Base-by-base conservation (phyloP, 495 filamentous ascomycete species). In the Bryoglossum gracile region DNA sequence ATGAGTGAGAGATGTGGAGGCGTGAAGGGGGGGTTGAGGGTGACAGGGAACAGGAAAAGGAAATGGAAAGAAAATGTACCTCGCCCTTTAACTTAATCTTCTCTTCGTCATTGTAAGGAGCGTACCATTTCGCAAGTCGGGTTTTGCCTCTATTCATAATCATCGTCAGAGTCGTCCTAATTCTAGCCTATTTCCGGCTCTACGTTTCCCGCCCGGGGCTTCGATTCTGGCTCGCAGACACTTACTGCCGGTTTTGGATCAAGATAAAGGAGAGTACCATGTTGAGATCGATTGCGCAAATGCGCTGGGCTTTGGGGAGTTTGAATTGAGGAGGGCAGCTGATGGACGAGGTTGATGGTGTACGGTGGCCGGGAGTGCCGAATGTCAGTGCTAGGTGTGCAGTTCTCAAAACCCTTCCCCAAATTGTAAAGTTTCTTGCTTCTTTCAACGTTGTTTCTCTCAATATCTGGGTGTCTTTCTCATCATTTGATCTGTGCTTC, bases 61-160 rank as follows among this genome's bases (percentile, higher is more conserved):
- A 49, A 26, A 46, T 24, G 16, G 33, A 22, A 36, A 46, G 19
- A 22, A 24, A 24, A 53, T 58, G 22, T 63, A 80, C 77, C 67
- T 94, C 88, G 73, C 88, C 88, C 63, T 98, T 97, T 48, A 98
- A 72, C 65, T 91, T 92, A 58, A 95, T 82, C 73, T 95, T 95
- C 64, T 95, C 88, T 65, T 94, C 89, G 72, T 95, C 89, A 70
- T 80, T 90, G 76, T 96, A 96, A 35, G 92, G 90, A 54, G 87
- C 85, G 72, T 98, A 98, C 90, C 90, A 98, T 73, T 98, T 98
- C 46, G 92, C 92, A 45, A 98, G 81, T 28, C 92, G 86, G 58
- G 92, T 98, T 72, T 98, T 98, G 68, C 92, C 92, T 78, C 92
- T 96, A 37, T n/a, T n/a, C n/a, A n/a, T n/a, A n/a, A n/a, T n/a